phyloP scores from a whole-genome alignment of 1,284 basidiomycete genomes.

The Termitomyces sp. region DNA sequence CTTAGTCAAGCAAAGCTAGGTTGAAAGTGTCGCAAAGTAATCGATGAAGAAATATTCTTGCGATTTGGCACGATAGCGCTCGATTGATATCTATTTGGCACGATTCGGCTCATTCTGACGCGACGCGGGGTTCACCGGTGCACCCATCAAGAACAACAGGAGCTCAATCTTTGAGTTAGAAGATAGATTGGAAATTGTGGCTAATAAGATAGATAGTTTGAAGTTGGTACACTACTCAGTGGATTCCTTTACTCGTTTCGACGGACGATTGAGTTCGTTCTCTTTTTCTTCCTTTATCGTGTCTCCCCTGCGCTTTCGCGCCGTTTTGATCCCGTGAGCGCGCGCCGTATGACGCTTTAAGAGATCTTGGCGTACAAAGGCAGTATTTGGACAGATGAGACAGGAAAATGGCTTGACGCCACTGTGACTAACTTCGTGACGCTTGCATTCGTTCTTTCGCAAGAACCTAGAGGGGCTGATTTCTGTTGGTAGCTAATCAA shows the following conservation, averaged over 20 bases:
- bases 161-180: background rate
- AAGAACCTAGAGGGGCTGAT: slow-evolving; percentile 54
- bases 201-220: background rate
- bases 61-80: too few species aligned
- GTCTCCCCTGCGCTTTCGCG: slow-evolving; percentile 16
- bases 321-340: slow-evolving; percentile 35
- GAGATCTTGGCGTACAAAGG: slow-evolving; percentile 61
- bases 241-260: slow-evolving; percentile 10
- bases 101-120: too few species aligned
- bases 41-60: too few species aligned
- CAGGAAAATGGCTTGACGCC: slow-evolving; percentile 55
- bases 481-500: slow-evolving; percentile 7
- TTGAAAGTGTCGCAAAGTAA: too few species aligned
- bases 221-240: slow-evolving; percentile 1
- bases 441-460: slow-evolving; percentile 70
- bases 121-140: too few species aligned
- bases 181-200: background rate
- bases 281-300: slow-evolving; percentile 18
- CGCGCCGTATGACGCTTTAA: slow-evolving; percentile 56
- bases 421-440: slow-evolving; percentile 61
- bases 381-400: slow-evolving; percentile 41
- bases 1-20: too few species aligned
- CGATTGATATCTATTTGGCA: too few species aligned
- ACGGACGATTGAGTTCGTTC: slow-evolving; percentile 1
- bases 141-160: background rate